A percentile compares a stretch with the other conserved stretches of the same genome.
Evolutionary conservation across 2,329 filamentous ascomycete genomes (phyloP).

Genomic region (Cladophialophora psammophila): DNA sequence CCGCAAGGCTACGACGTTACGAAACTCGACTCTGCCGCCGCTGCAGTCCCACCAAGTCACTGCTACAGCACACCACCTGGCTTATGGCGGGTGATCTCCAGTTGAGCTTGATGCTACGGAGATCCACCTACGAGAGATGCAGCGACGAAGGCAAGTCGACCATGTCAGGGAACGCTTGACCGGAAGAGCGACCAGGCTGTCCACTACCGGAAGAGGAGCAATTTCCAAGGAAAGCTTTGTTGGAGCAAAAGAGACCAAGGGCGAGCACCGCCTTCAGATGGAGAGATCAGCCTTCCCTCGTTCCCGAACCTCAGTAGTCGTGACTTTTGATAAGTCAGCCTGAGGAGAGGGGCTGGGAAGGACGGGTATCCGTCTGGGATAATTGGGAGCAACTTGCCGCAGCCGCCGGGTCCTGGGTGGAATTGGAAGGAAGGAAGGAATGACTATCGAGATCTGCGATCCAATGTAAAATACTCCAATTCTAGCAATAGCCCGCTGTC

Average conservation of each 20-base stretch:
- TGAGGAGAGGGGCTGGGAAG: conserved; percentile 7
- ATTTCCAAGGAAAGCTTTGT: conserved; percentile 5
- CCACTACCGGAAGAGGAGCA: not conserved
- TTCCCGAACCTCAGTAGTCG: conserved; percentile 21
- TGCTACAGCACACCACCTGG: not conserved
- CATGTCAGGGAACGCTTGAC: not conserved
- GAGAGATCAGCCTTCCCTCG: not conserved
- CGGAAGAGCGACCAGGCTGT: not conserved
- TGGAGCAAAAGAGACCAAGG: not conserved
- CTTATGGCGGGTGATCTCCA: conserved; percentile 5
- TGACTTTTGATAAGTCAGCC: conserved; percentile 25
- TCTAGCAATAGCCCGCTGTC: not conserved
- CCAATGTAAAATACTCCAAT: not conserved
- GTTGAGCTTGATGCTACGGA: conserved; percentile 26
- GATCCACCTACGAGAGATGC: not conserved
- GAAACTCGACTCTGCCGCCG: not conserved
- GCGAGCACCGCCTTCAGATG: not conserved
- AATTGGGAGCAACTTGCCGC: not conserved
- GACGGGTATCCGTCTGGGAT: not conserved
- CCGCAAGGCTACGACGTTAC: conserved; percentile 21
- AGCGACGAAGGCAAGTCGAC: conserved; percentile 1
- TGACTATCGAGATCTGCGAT: not conserved
- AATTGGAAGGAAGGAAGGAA: not conserved
- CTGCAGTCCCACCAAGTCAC: not conserved
- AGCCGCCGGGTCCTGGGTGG: not conserved